Base-by-base conservation (phyloP, 2,329 filamentous ascomycete species). In the Fusarium piperis region DNA sequence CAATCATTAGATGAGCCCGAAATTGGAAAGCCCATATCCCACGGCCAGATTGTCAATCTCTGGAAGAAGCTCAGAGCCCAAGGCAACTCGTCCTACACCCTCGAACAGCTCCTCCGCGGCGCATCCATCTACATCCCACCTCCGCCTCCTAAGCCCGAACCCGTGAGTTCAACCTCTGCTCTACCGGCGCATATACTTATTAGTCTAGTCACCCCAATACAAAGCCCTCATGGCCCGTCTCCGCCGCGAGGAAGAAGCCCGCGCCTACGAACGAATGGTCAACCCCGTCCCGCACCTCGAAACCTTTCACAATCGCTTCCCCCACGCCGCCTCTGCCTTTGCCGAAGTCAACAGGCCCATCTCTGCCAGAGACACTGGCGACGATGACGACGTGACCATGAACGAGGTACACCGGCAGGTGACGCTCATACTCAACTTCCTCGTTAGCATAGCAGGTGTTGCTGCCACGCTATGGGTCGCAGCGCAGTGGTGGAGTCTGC, bases 211-310 rank as follows among this genome's bases (percentile, higher is more conserved):
- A 1, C 84, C 90, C 9, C 92, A 97, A 82, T 98, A 95, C 83
- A 93, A 94, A 80, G 92, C 91, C 8, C 85, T 97, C 2, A 98
- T 98, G 94, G 90, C 91, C 26, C 90, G 92, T 16, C 89, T 99
- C 20, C 93, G 94, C 70, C 90, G 88, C 67, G 91, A 96, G 76
- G 92, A 95, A 83, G 95, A 98, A 84, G 88, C 91, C 72, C 90
- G 92, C 68, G 87, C 90, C 59, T 99, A 98, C 84, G 89, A 94
- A 73, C 90, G 91, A 78, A 94, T 98, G 91, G 83, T 92, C 57
- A 90, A 91, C 69, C 89, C 91, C 2, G 81, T 84, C 2, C 81
- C 86, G 1, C 80, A 83, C 2, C 78, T 84, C 68, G 90, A 93
- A 71, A 86, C 87, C 18, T 91, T 92, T 75, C 81, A 85, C 32